Evolutionary conservation across 2,329 filamentous ascomycete species (phyloP), one percentile per base, ranked within the genome.

Genomic region (Exutisphaerella laricina): DNA sequence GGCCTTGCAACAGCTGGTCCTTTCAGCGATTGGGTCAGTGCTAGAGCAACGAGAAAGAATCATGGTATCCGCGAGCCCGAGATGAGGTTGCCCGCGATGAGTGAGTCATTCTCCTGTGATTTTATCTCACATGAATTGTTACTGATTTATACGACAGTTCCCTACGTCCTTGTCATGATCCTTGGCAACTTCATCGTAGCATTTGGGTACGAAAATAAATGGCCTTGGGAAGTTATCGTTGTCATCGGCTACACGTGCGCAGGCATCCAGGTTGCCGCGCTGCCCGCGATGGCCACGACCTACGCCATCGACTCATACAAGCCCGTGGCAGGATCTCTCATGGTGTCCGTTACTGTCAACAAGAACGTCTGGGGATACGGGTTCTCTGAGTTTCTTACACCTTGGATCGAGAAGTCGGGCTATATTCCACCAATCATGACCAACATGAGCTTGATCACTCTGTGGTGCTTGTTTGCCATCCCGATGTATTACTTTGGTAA

Each of bases 291-390:
- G 43, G 70, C 67, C 4, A 74, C 68, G 23, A 78, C 67, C 2
- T 82, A 82, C 54, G 75, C 77, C 0, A 72, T 82, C 12, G 79
- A 83, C 58, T 74, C 70, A 43, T 82, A 83, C 61, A 82, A 82
- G 62, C 76, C 78, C 0, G 73, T 81, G 2, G 71, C 78, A 0
- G 78, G 78, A 3, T 71, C 69, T 2, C 64, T 82, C 35, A 78
- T 82, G 57, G 77, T 81, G 0, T 67, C 72, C 5, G 74, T 79
- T 50, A 82, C 78, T 0, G 76, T 82, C 33, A 79, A 79, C 55
- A 82, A 82, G 65, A 81, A 81, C 43, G 41, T 80, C 0, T 80
- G 76, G 35, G 78, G 78, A 1, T 81, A 79, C 56, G 77, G 77
- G 0, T 75, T 80, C 50, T 22, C 50, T 13, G 56, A 61, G 25